phyloP scores from a whole-genome alignment of 805 yeast species.

The Saccharomycopsis fibuligera region DNA sequence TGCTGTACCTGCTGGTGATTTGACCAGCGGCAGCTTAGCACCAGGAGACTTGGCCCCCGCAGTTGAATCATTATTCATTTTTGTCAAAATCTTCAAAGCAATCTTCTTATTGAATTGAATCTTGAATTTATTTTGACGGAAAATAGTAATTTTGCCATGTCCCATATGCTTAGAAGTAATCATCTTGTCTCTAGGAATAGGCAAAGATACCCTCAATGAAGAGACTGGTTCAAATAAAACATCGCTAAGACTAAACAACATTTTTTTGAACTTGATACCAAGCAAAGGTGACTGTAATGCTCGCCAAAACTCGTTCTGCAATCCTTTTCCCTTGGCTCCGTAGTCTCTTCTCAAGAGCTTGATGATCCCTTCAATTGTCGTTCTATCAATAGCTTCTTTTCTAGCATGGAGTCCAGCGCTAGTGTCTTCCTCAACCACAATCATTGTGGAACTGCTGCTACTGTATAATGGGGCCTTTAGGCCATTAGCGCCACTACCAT shows the following conservation, averaged over 20 bases:
- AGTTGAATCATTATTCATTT: slow-evolving; percentile 4
- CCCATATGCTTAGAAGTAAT: slow-evolving; percentile 54
- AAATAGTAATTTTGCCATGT: slow-evolving; percentile 46
- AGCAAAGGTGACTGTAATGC: slow-evolving; percentile 56
- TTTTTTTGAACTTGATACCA: slow-evolving; percentile 53
- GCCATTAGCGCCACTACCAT: slow-evolving; percentile 21
- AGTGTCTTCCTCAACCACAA: slow-evolving; percentile 47
- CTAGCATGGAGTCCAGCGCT: slow-evolving; percentile 40
- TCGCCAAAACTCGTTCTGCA: slow-evolving; percentile 61
- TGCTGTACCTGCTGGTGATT: background rate
- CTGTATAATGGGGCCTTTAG: no score
- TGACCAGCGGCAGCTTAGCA: background rate
- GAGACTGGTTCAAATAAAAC: slow-evolving; percentile 60
- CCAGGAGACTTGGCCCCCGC: background rate
- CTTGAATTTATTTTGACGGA: slow-evolving; percentile 19
- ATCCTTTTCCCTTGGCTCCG: slow-evolving; percentile 45
- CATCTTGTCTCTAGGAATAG: slow-evolving; percentile 62
- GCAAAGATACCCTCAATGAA: slow-evolving; percentile 52
- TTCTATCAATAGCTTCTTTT: slow-evolving; percentile 60
- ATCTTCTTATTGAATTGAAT: slow-evolving; percentile 19
- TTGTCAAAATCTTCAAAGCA: slow-evolving; percentile 19
- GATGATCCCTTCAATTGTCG: slow-evolving; percentile 58
- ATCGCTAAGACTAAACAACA: slow-evolving; percentile 57
- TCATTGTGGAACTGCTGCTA: slow-evolving; percentile 35
- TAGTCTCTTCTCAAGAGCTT: slow-evolving; percentile 57